phyloP scores from a whole-genome alignment of 352 stramenopile species.

The Phytophthora litchii region DNA sequence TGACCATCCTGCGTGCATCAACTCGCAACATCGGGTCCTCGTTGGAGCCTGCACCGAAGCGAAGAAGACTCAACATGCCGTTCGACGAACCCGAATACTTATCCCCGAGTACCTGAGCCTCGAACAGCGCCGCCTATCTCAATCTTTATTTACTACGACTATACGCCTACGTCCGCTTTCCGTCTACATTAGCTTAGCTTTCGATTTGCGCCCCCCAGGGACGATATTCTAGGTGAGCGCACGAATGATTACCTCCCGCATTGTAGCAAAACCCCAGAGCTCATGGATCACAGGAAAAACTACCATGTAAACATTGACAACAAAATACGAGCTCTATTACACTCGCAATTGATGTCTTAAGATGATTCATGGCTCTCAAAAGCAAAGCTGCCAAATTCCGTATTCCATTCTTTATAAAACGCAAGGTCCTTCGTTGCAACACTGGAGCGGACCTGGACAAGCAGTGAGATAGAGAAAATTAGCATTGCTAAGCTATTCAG shows the following conservation, averaged over 20 bases:
- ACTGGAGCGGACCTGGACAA: slow-evolving; percentile 91
- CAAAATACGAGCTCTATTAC: slow-evolving; percentile 13
- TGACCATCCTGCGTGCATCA: slow-evolving; percentile 78
- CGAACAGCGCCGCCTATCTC: slow-evolving; percentile 8
- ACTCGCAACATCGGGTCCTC: slow-evolving; percentile 37
- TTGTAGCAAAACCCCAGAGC: slow-evolving; percentile 12
- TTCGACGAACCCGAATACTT: slow-evolving; percentile 78
- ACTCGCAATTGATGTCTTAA: slow-evolving; percentile 3
- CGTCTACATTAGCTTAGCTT: slow-evolving; percentile 22
- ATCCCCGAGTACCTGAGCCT: slow-evolving; percentile 19
- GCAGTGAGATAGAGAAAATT: slow-evolving; percentile 2
- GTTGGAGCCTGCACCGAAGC: slow-evolving; percentile 58
- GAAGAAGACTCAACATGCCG: slow-evolving; percentile 83
- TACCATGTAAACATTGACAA: slow-evolving; percentile 34
- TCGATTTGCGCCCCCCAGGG: neutral
- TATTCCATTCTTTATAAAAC: slow-evolving; percentile 94
- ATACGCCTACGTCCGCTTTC: slow-evolving; percentile 14
- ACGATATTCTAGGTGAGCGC: slow-evolving; percentile 12
- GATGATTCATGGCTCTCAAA: slow-evolving; percentile 71
- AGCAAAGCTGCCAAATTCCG: slow-evolving; percentile 91
- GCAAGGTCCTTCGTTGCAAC: slow-evolving; percentile 95
- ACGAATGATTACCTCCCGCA: slow-evolving; percentile 9
- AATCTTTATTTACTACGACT: slow-evolving; percentile 44
- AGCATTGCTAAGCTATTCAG: neutral
- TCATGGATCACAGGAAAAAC: slow-evolving; percentile 14